Base-by-base conservation (phyloP, 495 filamentous ascomycete species). In the Xanthoparmelia taractica region DNA sequence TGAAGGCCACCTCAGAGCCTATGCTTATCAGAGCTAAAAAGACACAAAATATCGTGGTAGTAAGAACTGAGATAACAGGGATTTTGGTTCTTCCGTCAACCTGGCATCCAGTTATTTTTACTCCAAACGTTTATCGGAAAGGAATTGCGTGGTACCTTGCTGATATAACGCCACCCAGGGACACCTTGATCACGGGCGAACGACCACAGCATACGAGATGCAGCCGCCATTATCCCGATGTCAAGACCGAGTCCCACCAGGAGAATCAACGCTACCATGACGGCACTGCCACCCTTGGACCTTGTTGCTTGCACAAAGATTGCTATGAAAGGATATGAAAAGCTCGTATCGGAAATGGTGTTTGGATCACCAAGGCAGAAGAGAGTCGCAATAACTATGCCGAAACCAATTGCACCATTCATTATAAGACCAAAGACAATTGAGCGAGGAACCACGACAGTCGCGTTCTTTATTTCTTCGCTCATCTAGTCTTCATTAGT, bases 1-100 rank as follows among this genome's bases (percentile, higher is more conserved):
- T 79, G 66, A 83, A 79, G 23, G 79, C 80, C 2, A 74, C 72
- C 4, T 69, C 59, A 5, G 75, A 79, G 41, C 78, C 80, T 41
- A 84, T 73, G 65, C 78, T 80, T 67, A 84, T 82, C 25, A 82
- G 70, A 4, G 56, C 61, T 15, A 66, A 25, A 8, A 66, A 70
- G 10, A 74, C 65, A 0, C 78, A 75, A 52, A 83, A 71, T n/a
- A 68, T 63, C 61, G 77, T 73, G 2, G 76, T 76, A 31, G 80
- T 54, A 15, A 78, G 65, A 48, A 80, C 73, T 1, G 83, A 73
- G 64, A 76, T 77, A 55, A 79, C 64, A 2, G 80, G 85, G 50
- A 87, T 76, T 57, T 78, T 74, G 58, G 69, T 78, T 40, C 34
- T 4, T 36, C 5, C 5, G 34, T 36, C 34, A 10, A 36, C 34